A percentile compares a stretch with the other conserved stretches of the same genome.
These are phyloP conservation scores for Lodderomyces orthopsilosis DNA, from an alignment of 1,139 yeast species.

Conservation along the genomic window DNA sequence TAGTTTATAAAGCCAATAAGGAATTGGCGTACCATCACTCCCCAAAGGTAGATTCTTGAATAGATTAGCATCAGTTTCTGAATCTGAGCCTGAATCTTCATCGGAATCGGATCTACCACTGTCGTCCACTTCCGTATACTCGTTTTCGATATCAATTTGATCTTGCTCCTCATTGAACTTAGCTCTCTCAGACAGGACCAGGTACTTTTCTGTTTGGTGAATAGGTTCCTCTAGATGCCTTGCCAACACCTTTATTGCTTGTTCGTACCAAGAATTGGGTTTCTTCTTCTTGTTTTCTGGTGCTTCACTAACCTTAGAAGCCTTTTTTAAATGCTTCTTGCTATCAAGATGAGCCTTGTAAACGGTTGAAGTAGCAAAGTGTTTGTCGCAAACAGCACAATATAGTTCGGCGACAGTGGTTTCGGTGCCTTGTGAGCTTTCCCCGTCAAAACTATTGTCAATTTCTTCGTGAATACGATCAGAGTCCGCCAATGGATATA, in stretches of 20 bases:
- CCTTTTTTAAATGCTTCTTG: conserved; percentile 67
- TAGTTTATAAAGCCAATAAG: conserved; percentile 87
- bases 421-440: conserved; percentile 20
- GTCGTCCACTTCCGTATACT: conserved; percentile 26
- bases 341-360: conserved; percentile 70
- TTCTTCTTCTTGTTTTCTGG: not conserved
- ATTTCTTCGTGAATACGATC: conserved; percentile 26
- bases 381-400: conserved; percentile 65
- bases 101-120: conserved; percentile 31
- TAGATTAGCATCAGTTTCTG: conserved; percentile 17
- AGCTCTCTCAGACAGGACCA: conserved; percentile 75
- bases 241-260: conserved; percentile 31
- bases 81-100: conserved; percentile 29
- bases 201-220: conserved; percentile 61
- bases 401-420: conserved; percentile 19
- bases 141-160: conserved; percentile 13
- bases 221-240: conserved; percentile 47
- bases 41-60: conserved; percentile 70
- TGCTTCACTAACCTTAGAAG: not conserved
- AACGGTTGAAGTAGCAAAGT: conserved; percentile 64
- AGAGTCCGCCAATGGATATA: conserved; percentile 51
- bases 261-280: conserved; percentile 24
- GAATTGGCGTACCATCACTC: conserved; percentile 88
- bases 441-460: conserved; percentile 17
- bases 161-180: conserved; percentile 47